Conservation (phyloP, 2,329 filamentous ascomycete species). For the Exophiala viscosa region DNA sequence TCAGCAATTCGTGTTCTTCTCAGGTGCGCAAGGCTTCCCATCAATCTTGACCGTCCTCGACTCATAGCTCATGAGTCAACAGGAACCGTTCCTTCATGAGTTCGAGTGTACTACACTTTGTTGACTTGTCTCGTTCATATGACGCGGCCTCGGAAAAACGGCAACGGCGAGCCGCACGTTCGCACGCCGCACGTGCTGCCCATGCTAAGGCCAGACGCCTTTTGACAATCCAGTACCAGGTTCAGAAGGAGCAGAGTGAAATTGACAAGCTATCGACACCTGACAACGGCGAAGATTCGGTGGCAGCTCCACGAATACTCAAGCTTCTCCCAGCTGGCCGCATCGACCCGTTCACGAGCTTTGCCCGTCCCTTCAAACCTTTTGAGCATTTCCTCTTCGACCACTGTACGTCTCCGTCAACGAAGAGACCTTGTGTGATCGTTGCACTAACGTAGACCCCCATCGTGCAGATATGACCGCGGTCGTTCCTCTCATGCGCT, state of each 20-base stretch:
- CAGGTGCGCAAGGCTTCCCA: no score
- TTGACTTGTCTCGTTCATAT: background rate
- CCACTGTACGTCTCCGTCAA: background rate
- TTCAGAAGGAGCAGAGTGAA: background rate
- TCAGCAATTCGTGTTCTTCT: no score
- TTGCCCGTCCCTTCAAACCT: background rate
- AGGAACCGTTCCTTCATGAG: no score
- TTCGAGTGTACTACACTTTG: background rate
- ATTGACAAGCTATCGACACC: background rate
- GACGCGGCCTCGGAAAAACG: background rate
- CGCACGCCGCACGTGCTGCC: background rate
- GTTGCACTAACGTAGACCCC: background rate
- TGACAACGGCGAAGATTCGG: background rate
- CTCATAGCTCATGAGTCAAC: no score
- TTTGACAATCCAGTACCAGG: background rate
- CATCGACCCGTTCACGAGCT: background rate
- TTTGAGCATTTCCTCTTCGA: background rate
- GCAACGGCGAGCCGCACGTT: background rate
- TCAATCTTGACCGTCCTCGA: no score
- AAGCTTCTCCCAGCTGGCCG: background rate
- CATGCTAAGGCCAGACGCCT: background rate
- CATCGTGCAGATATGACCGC: background rate
- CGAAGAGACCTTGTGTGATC: background rate
- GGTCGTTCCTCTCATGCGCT: background rate
- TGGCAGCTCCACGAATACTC: background rate